Evolutionary conservation across 345 rosid species (phyloP), one percentile per base, ranked within the genome.

Genomic region (Adansonia digitata): DNA sequence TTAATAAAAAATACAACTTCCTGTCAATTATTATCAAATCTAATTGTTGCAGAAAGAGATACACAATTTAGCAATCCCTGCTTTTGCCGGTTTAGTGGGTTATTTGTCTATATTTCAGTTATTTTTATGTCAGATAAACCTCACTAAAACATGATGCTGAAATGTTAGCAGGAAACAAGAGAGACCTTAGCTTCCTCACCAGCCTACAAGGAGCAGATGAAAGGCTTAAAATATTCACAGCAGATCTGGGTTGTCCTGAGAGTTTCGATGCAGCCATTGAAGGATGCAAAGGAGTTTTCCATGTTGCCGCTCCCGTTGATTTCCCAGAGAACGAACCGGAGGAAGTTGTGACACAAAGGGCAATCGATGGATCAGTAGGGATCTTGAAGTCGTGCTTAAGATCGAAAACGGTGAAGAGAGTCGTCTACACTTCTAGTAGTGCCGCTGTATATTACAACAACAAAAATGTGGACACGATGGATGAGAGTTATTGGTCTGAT

Each of bases 281-380:
- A 31, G 92, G 91, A 22, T 91, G 97, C 77, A 72, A 26, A 1
- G 90, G 88, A 0, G 89, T 91, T 1, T 79, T 89, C 68, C 97
- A 88, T 57, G 85, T 89, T 45, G 94, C 94, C 7, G 78, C 84
- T 14, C 88, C 70, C 0, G 10, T 42, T 0, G 52, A 26, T 43
- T 43, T 67, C 22, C 22, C 15, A 48, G 81, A 74, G 22, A 80
- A 64, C 42, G 91, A 89, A 24, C 63, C 90, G 4, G 92, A 86
- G 53, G 37, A 15, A 7, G 78, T 77, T 9, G 78, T 85, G 6
- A 86, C 84, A 0, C 78, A 84, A 57, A 84, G 89, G 72, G 51
- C 92, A 31, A 78, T 86, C 4, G 80, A 81, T 15, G 97, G 90
- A 71, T 52, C 85, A 1, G 46, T 81, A 31, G 91, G 89, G 39